These are phyloP conservation scores for Penicillium occitanis DNA, from an alignment of 2,329 filamentous ascomycete species.

Conservation along the genomic window DNA sequence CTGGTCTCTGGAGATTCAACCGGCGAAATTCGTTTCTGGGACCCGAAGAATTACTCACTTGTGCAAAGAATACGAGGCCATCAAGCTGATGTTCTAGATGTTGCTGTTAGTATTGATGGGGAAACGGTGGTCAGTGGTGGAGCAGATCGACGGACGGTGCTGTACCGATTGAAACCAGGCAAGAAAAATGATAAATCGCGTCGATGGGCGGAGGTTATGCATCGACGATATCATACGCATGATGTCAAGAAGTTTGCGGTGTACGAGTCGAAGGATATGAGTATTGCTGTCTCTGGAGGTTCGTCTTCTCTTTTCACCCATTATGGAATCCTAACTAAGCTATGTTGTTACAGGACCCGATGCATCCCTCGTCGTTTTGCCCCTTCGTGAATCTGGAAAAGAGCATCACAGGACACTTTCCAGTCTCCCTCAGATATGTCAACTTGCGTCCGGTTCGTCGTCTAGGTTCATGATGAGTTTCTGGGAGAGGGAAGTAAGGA, in stretches of 20 bases:
- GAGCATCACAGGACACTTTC: slow-evolving; percentile 81
- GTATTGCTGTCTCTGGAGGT: slow-evolving; percentile 90
- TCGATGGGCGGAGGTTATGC: slow-evolving; percentile 82
- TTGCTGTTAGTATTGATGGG: slow-evolving; percentile 79
- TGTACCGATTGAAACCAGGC: slow-evolving; percentile 65
- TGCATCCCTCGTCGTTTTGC: slow-evolving; percentile 76
- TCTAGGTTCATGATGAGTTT: slow-evolving; percentile 80
- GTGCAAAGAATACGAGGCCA: slow-evolving; percentile 83
- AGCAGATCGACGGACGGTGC: slow-evolving; percentile 82
- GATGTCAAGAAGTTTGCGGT: slow-evolving; percentile 94
- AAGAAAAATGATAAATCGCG: slow-evolving; percentile 54
- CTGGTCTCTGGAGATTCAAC: slow-evolving; percentile 95
- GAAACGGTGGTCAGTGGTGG: slow-evolving; percentile 82
- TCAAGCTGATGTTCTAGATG: slow-evolving; percentile 82
- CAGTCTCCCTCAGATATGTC: slow-evolving; percentile 76
- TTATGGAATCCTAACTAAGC: not conserved
- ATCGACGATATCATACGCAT: slow-evolving; percentile 83
- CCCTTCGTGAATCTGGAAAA: slow-evolving; percentile 71
- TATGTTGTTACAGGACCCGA: slow-evolving; percentile 65
- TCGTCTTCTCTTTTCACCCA: slow-evolving; percentile 27
- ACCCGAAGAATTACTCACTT: slow-evolving; percentile 86
- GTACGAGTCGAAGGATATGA: slow-evolving; percentile 80
- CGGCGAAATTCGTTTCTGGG: slow-evolving; percentile 90
- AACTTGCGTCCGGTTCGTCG: slow-evolving; percentile 69
- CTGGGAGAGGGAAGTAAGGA: slow-evolving; percentile 84